phyloP scores from a whole-genome alignment of 2,329 filamentous ascomycete genomes.

The Coniochaeta sp. region DNA sequence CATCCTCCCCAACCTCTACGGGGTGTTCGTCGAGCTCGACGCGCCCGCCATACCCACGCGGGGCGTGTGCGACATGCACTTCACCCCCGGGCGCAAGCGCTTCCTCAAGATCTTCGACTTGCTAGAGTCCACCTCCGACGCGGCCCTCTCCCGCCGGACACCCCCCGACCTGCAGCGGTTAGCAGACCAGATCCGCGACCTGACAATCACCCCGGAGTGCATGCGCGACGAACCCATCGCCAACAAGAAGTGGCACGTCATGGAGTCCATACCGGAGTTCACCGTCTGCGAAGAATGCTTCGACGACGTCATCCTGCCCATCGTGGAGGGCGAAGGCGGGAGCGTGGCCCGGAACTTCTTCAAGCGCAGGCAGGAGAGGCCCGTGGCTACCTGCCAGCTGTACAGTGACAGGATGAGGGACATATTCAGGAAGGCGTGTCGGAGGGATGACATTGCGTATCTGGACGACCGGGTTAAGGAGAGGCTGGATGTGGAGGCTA shows the following conservation, averaged over 20 bases:
- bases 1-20: slow-evolving; percentile 65
- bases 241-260: slow-evolving; percentile 69
- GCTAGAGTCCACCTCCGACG: slow-evolving; percentile 50
- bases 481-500: slow-evolving; percentile 51
- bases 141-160: slow-evolving; percentile 33
- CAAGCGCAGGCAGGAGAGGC: slow-evolving; percentile 48
- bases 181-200: slow-evolving; percentile 54
- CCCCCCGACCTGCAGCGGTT: slow-evolving; percentile 54
- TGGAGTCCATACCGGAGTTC: slow-evolving; percentile 67
- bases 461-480: slow-evolving; percentile 52
- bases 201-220: slow-evolving; percentile 57
- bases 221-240: slow-evolving; percentile 53
- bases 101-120: slow-evolving; percentile 55
- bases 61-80: slow-evolving; percentile 64
- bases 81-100: slow-evolving; percentile 40
- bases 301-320: slow-evolving; percentile 68
- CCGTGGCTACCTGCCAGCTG: slow-evolving; percentile 62
- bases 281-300: slow-evolving; percentile 87
- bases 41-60: slow-evolving; percentile 35
- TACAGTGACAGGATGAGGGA: slow-evolving; percentile 75
- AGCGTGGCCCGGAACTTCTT: slow-evolving; percentile 60
- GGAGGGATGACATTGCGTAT: slow-evolving; percentile 58
- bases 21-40: slow-evolving; percentile 53
- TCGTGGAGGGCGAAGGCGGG: slow-evolving; percentile 39
- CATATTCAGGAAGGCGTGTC: slow-evolving; percentile 61